phyloP scores from a whole-genome alignment of 2,329 filamentous ascomycete genomes.

The Monosporascus sp. region DNA sequence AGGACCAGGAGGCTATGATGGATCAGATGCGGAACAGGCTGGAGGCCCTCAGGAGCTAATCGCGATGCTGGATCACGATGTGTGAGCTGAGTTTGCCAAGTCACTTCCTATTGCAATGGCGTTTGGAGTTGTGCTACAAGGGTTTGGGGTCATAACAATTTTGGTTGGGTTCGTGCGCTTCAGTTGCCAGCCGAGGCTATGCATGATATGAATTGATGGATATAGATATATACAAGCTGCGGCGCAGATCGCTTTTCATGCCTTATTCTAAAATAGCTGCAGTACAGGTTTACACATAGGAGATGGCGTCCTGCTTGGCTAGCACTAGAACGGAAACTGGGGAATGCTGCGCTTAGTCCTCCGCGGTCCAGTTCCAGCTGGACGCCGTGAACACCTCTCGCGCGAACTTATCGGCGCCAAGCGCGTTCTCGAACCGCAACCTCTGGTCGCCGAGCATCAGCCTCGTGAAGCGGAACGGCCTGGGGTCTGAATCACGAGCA shows the following conservation, averaged over 20 bases:
- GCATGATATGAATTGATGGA: background rate
- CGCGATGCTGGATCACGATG: background rate
- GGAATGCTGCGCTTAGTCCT: slow-evolving; percentile 25
- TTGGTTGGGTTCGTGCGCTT: background rate
- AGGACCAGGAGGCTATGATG: slow-evolving; percentile 84
- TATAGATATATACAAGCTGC: background rate
- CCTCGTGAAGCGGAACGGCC: slow-evolving; percentile 45
- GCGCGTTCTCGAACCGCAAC: slow-evolving; percentile 40
- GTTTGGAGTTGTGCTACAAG: slow-evolving; percentile 10
- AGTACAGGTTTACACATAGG: no score
- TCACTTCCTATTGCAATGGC: slow-evolving; percentile 7
- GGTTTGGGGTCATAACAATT: slow-evolving; percentile 7
- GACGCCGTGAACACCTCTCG: slow-evolving; percentile 49
- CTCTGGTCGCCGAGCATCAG: slow-evolving; percentile 44
- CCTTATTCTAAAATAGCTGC: background rate
- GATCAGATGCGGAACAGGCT: slow-evolving; percentile 89
- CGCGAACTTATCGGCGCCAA: slow-evolving; percentile 47
- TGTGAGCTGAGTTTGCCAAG: background rate
- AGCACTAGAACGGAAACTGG: no score
- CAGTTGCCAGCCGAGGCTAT: background rate
- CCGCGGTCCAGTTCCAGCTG: slow-evolving; percentile 56
- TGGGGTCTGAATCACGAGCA: background rate
- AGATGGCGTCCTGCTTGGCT: no score
- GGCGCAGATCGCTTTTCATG: background rate
- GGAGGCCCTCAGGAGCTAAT: slow-evolving; percentile 80